Evolutionary conservation across 768 basidiomycete species (phyloP).

Genomic region (Phaeolepiota aurea): DNA sequence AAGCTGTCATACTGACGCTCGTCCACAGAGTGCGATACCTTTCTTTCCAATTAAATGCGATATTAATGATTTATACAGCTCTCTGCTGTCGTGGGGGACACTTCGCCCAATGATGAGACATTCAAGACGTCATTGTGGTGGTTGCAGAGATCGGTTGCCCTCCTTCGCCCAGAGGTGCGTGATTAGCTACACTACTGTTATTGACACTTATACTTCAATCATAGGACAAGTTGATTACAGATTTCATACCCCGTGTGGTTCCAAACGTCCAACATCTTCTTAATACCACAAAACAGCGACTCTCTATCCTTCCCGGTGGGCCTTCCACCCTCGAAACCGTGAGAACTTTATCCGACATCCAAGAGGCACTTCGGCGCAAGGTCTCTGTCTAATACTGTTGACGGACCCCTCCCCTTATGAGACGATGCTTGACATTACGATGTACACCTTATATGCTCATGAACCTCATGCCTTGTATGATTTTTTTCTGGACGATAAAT

Average conservation of each 20-base stretch:
- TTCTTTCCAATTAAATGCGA: conserved; percentile 2
- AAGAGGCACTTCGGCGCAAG: conserved; percentile 59
- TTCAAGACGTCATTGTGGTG: conserved; percentile 85
- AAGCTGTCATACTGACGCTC: conserved; percentile 77
- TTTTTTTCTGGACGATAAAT: neutral
- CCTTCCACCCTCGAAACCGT: conserved; percentile 60
- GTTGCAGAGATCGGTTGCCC: conserved; percentile 67
- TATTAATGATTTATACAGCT: conserved; percentile 35
- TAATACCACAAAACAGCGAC: conserved; percentile 72
- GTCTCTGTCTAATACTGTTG: conserved; percentile 13
- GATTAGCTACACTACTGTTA: conserved; percentile 1
- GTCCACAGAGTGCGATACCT: conserved; percentile 62
- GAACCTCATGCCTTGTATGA: neutral
- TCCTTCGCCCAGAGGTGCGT: conserved; percentile 66
- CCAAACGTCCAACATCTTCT: conserved; percentile 72
- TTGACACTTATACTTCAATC: conserved; percentile 1
- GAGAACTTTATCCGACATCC: conserved; percentile 65
- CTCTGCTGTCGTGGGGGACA: conserved; percentile 66
- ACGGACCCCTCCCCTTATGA: neutral
- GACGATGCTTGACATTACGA: neutral
- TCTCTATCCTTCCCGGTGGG: conserved; percentile 69
- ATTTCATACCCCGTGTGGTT: conserved; percentile 75
- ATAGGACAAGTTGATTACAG: conserved; percentile 74
- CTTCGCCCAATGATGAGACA: conserved; percentile 66
- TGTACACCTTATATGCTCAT: neutral